Evolutionary conservation across 176 grass and related monocot genomes (phyloP).

Genomic region (sorghum (Sorghum bicolor)): DNA sequence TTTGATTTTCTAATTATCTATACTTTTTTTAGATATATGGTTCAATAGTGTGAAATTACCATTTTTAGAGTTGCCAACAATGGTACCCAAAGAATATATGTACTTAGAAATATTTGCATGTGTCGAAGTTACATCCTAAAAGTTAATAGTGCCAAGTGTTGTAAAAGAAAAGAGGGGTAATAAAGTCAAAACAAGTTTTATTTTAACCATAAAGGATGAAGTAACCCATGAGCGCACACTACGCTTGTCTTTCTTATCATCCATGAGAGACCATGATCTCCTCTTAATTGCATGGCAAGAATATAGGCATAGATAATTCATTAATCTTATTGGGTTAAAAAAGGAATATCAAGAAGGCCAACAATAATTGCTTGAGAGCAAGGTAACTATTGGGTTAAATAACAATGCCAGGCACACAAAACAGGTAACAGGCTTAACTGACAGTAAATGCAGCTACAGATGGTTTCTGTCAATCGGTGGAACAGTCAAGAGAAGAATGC

Average conservation of each 20-base stretch:
- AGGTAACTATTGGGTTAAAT: slow-evolving; percentile 11
- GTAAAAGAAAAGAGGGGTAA: background rate
- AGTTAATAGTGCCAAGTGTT: background rate
- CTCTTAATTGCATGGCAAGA: background rate
- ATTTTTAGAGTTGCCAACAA: too few species aligned
- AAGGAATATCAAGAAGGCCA: background rate
- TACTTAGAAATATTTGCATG: too few species aligned
- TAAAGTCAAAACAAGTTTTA: background rate
- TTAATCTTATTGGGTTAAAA: background rate
- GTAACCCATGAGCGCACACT: background rate
- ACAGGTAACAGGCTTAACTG: background rate
- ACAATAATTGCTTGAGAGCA: background rate
- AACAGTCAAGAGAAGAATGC: background rate
- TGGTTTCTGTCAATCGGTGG: background rate
- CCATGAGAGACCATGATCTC: background rate
- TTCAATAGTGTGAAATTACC: too few species aligned
- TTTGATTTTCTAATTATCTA: background rate
- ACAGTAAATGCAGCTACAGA: slow-evolving; percentile 2
- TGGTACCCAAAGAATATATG: too few species aligned
- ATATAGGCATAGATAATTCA: background rate
- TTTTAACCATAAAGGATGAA: background rate
- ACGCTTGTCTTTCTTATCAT: slow-evolving; percentile 3
- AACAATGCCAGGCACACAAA: background rate
- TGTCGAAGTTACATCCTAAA: too few species aligned
- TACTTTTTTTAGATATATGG: too few species aligned